A percentile compares a stretch with the other conserved stretches of the same genome.
Conservation (phyloP, 495 filamentous ascomycete species). For the Trichodelitschia bisporula region DNA sequence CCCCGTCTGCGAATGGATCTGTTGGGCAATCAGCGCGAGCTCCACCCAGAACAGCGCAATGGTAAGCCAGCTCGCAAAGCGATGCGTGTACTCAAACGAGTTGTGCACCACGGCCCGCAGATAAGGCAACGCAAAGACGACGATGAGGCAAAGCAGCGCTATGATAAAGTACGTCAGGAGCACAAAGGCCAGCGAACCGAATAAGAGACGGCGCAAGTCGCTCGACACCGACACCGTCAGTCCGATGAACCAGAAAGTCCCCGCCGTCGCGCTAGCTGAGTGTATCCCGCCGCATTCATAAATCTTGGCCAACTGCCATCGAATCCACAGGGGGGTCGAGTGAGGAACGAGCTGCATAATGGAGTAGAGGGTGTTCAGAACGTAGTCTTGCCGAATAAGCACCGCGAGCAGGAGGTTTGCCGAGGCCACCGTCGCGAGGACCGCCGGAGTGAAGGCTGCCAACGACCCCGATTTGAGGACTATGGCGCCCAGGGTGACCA, state of each 20-base stretch:
- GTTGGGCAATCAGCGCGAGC: conserved; percentile 14
- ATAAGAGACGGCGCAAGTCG: not conserved
- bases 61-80: conserved; percentile 38
- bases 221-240: conserved; percentile 1
- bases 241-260: conserved; percentile 12
- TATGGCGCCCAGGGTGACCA: conserved; percentile 24
- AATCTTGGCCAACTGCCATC: conserved; percentile 8
- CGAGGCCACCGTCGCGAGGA: conserved; percentile 18
- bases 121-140: conserved; percentile 20
- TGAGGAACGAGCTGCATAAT: conserved; percentile 5
- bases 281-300: conserved; percentile 14
- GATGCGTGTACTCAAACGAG: conserved; percentile 40
- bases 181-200: not conserved
- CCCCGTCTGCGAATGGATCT: too few species aligned
- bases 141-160: conserved; percentile 14
- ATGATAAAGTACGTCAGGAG: conserved; percentile 4
- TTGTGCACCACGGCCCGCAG: conserved; percentile 32
- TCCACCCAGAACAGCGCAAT: conserved; percentile 34
- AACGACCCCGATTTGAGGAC: conserved; percentile 14
- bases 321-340: conserved; percentile 6
- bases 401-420: conserved; percentile 21
- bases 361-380: conserved; percentile 12
- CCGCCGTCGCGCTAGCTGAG: conserved; percentile 8
- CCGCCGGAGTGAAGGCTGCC: too few species aligned
- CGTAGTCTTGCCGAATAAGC: conserved; percentile 17